Evolutionary conservation across 2,329 filamentous ascomycete genomes (phyloP), one percentile per base, ranked within the genome.

Genomic region (Botrytis sinoallii): DNA sequence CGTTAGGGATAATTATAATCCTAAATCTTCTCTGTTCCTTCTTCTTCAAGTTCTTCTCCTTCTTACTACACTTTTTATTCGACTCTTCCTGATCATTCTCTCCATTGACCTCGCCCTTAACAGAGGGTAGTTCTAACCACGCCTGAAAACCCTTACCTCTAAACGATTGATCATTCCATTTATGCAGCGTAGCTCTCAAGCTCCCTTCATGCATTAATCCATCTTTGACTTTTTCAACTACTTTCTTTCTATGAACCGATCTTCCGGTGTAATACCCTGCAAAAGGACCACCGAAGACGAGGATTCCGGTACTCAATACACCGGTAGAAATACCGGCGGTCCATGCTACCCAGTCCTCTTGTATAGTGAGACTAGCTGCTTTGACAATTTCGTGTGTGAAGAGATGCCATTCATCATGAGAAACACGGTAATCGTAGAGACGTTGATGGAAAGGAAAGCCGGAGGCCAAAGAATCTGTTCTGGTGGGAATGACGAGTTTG

Each of bases 331-430:
- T 74, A 18, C 78, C 78, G 6, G 78, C 73, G 22, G 75, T 76
- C 77, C 77, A 79, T 2, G 77, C 76, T 4, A 69, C 71, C n/a
- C 48, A 75, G 68, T 79, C 76, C 70, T 79, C 77, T 16, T 48
- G 35, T n/a, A 75, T 42, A 18, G 74, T 76, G 12, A 79, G 66
- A 67, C 75, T 79, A 4, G 77, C 75, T 16, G 77, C 76, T 10
- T 74, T 70, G 4, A 78, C 73, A 38, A 79, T 73, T 35, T 77
- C 78, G 52, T 66, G 71, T 9, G 71, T 79, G 60, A 79, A 79
- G 60, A 77, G 73, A 69, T 75, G 68, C 79, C 79, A 80, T 70
- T 79, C 70, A 44, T 79, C 76, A 40, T 75, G 75, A n/a, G 77
- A 75, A 20, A 80, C 69, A 14, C 68, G 52, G 14, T 76, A 63